These are phyloP conservation scores for Scheffersomyces parashehatae DNA, from an alignment of 1,139 yeast genomes.

Conservation along the genomic window DNA sequence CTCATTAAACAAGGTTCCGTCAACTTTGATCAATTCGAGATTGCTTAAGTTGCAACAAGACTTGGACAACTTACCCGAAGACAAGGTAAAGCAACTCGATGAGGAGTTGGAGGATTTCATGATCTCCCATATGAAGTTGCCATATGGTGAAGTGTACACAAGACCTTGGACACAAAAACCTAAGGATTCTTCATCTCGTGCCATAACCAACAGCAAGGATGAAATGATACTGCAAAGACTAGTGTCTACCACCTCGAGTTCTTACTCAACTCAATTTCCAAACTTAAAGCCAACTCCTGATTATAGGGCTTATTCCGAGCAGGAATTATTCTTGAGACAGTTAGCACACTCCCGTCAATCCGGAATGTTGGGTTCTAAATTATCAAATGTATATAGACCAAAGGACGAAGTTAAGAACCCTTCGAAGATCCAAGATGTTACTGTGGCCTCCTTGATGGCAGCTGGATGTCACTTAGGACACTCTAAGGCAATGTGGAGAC, in stretches of 20 bases:
- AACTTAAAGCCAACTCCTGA: conserved; percentile 46
- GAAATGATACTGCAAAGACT: conserved; percentile 16
- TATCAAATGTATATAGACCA: conserved; percentile 67
- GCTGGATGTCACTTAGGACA: conserved; percentile 97
- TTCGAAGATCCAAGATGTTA: conserved; percentile 52
- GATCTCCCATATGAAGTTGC: conserved; percentile 35
- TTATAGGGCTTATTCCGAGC: conserved; percentile 58
- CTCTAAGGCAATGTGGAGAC: conserved; percentile 74
- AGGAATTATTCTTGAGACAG: conserved; percentile 77
- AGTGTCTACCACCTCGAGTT: conserved; percentile 32
- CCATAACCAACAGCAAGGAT: conserved; percentile 4
- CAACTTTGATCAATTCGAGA: conserved; percentile 30
- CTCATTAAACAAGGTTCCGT: conserved; percentile 39
- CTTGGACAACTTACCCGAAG: conserved; percentile 28
- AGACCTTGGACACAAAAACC: conserved; percentile 37
- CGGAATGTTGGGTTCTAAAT: conserved; percentile 63
- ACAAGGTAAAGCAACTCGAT: conserved; percentile 42
- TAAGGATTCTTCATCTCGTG: conserved; percentile 1
- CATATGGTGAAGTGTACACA: conserved; percentile 27
- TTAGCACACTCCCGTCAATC: conserved; percentile 50
- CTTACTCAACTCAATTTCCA: conserved; percentile 36
- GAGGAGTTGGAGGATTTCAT: conserved; percentile 45
- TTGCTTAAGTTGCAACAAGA: conserved; percentile 32
- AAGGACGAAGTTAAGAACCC: conserved; percentile 67
- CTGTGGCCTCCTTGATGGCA: conserved; percentile 73